phyloP scores from a whole-genome alignment of 75 land plant genomes.

The Sequoia sempervirens region DNA sequence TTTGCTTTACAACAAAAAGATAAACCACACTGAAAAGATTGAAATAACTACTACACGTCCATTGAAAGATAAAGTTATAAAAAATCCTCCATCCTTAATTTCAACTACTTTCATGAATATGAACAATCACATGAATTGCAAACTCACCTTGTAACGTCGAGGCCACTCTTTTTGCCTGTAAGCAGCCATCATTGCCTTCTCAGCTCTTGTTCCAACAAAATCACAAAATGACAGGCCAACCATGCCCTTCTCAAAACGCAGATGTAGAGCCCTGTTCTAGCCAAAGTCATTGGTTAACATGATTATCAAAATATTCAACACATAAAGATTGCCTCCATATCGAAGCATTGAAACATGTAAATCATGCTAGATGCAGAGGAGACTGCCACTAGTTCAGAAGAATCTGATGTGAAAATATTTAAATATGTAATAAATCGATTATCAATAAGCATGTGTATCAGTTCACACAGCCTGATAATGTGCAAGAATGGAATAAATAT shows the following conservation, averaged over 20 bases:
- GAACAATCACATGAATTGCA: neutral
- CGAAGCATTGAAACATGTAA: neutral
- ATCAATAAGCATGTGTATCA: slow-evolving; percentile 1
- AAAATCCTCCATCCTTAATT: neutral
- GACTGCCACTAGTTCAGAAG: neutral
- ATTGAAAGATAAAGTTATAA: neutral
- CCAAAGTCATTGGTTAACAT: neutral
- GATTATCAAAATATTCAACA: neutral
- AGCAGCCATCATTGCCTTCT: slow-evolving; percentile 83
- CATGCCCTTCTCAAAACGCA: slow-evolving; percentile 98
- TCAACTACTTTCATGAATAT: neutral
- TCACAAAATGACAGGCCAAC: slow-evolving; percentile 97
- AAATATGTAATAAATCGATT: neutral
- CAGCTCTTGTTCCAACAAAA: slow-evolving; percentile 91
- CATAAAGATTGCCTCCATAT: neutral
- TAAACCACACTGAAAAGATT: neutral
- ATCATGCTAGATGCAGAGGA: neutral
- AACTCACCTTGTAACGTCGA: slow-evolving; percentile 74
- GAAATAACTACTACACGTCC: neutral
- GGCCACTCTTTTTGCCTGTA: slow-evolving; percentile 98
- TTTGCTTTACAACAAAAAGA: neutral
- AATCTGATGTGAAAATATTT: neutral
- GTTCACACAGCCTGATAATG: neutral
- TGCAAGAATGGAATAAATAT: neutral
- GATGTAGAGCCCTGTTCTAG: slow-evolving; percentile 80